These are phyloP conservation scores for Coemansia sp. DNA, from an alignment of 192 early-diverging fungal genomes.

Conservation along the genomic window DNA sequence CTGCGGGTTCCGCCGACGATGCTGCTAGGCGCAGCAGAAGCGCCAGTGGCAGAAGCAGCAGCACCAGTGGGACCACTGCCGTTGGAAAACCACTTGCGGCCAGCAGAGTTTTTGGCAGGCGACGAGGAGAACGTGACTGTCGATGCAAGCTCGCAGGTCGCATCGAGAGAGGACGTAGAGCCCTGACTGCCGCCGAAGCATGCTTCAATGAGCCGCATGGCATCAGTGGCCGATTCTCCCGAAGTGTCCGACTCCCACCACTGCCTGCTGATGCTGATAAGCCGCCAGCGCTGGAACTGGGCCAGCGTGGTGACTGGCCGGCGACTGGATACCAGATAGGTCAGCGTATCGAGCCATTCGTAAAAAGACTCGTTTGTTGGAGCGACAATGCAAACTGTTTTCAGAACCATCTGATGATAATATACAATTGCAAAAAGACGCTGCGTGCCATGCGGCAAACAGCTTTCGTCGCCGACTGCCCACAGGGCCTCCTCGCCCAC, in stretches of 20 bases:
- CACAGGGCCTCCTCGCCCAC: constrained; percentile 47
- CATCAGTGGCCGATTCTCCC: constrained; percentile 40
- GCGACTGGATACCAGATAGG: constrained; percentile 28
- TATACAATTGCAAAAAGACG: constrained; percentile 49
- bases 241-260: constrained; percentile 47
- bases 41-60: constrained; percentile 1
- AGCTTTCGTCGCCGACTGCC: constrained; percentile 38
- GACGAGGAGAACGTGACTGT: neutral
- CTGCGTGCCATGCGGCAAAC: constrained; percentile 40
- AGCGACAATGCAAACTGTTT: constrained; percentile 42
- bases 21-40: constrained; percentile 11
- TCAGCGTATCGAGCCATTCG: constrained; percentile 47
- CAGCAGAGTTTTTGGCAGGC: neutral
- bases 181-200: neutral
- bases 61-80: neutral
- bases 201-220: constrained; percentile 28
- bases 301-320: constrained; percentile 29
- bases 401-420: constrained; percentile 38
- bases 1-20: neutral
- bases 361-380: constrained; percentile 30
- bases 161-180: neutral
- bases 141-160: neutral
- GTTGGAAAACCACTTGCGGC: constrained; percentile 24
- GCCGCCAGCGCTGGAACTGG: constrained; percentile 41
- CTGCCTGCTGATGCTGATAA: constrained; percentile 41